Conservation (phyloP, 805 yeast genomes). For the Babjeviella inositovora region DNA sequence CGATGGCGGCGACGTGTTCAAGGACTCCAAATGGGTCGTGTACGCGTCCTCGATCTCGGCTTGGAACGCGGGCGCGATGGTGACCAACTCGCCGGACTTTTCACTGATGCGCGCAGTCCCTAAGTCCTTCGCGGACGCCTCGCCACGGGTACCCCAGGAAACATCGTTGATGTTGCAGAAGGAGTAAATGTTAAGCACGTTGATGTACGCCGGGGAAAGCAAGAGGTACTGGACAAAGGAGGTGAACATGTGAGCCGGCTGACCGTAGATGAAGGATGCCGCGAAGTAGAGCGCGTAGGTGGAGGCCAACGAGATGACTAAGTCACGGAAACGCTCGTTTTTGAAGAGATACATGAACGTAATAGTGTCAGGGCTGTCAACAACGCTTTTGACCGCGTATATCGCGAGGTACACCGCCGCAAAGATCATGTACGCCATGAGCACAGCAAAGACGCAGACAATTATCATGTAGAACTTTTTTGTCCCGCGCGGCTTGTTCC, state of each 20-base stretch:
- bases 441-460: conserved; percentile 65
- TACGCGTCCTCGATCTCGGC: conserved; percentile 68
- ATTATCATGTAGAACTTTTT: conserved; percentile 60
- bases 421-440: conserved; percentile 82
- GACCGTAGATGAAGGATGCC: conserved; percentile 69
- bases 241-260: conserved; percentile 88
- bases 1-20: conserved; percentile 15
- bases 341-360: conserved; percentile 41
- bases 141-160: conserved; percentile 96
- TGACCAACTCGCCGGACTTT: conserved; percentile 20
- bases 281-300: conserved; percentile 71
- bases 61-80: conserved; percentile 48
- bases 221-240: conserved; percentile 73
- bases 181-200: conserved; percentile 85
- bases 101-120: conserved; percentile 43
- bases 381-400: conserved; percentile 43
- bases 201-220: conserved; percentile 79
- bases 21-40: conserved; percentile 40
- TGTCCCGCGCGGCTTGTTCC: conserved; percentile 90
- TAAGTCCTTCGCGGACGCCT: conserved; percentile 51
- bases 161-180: conserved; percentile 93
- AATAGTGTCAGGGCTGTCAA: conserved; percentile 14
- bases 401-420: conserved; percentile 76
- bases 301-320: conserved; percentile 71
- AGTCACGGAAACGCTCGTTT: conserved; percentile 65